A percentile compares a stretch with the other conserved stretches of the same genome.
These are phyloP conservation scores for Fusarium irregulare DNA, from an alignment of 2,329 filamentous ascomycete species.

Conservation along the genomic window DNA sequence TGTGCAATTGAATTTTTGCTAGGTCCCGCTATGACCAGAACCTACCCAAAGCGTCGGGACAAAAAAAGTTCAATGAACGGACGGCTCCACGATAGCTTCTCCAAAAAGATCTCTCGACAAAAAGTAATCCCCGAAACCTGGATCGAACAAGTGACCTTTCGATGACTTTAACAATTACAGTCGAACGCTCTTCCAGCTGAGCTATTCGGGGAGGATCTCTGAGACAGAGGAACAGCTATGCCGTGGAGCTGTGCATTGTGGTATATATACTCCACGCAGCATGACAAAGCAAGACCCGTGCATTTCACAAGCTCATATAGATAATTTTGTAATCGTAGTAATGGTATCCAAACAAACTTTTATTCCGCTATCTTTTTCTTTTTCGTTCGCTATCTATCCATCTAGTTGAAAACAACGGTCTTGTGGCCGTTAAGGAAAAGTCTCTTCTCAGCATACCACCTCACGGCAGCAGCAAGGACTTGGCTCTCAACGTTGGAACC, in stretches of 20 bases:
- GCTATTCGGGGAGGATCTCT: slow-evolving; percentile 42
- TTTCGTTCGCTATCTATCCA: neutral
- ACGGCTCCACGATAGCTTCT: too few relatives aligned
- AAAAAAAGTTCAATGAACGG: slow-evolving; percentile 14
- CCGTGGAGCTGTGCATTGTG: fast-evolving
- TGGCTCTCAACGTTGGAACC: slow-evolving; percentile 88
- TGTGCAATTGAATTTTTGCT: too few relatives aligned
- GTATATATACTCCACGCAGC: neutral
- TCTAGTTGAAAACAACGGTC: slow-evolving; percentile 77
- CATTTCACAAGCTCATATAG: neutral
- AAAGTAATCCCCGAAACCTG: slow-evolving; percentile 30
- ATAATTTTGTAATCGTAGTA: neutral
- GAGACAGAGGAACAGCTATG: slow-evolving; percentile 30
- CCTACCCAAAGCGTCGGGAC: neutral
- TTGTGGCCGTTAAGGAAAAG: slow-evolving; percentile 83
- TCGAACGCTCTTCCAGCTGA: slow-evolving; percentile 41
- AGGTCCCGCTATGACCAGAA: too few relatives aligned
- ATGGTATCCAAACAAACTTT: neutral
- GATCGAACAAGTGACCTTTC: slow-evolving; percentile 8
- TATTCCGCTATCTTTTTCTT: neutral
- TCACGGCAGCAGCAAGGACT: slow-evolving; percentile 82
- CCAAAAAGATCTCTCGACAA: too few relatives aligned
- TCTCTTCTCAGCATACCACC: slow-evolving; percentile 83
- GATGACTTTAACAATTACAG: slow-evolving; percentile 1
- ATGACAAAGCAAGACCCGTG: neutral